Base-by-base conservation (phyloP, 1,139 yeast genomes). In the Blastobotrys raffinosifermentans region DNA sequence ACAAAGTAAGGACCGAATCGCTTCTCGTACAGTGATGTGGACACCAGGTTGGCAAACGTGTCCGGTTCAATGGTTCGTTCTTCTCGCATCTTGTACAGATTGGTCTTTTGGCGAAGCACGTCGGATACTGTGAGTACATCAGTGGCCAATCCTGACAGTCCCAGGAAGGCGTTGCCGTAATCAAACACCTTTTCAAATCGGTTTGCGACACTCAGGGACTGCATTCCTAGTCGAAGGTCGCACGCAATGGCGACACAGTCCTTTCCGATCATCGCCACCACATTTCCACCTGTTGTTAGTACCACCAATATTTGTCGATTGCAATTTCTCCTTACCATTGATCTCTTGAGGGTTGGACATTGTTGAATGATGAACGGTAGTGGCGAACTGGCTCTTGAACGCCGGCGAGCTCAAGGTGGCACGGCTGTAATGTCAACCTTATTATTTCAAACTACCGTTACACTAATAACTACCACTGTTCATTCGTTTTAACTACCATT, bases 221-320 rank as follows among this genome's bases (percentile, higher is more conserved):
- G 98, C 61, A 79, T 79, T 22, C 99, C 99, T 48, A 93, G 71
- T 56, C 98, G 79, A 56, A 91, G 70, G 65, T 93, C 99, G 54
- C 93, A 80, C 11, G 97, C 99, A 54, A 93, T 89, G 32, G 98
- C 98, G 43, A 93, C 87, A 67, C 99, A 93, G 53, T 87, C 96
- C 60, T 93, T 89, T 51, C 99, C 99, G 18, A 82, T 81, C 99
- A 93, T 93, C 50, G 98, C 98, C 29, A 93, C 94, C 43, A 95
- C 95, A 44, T 95, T 75, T 64, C 99, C 98, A 64, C 95, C 82
- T 73, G 46, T 35, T 36, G 18, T 35, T 19, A 23, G 32, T 26
- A 3, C 5, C 19, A 7, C 4, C 20, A 10, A n/a, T 11, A n/a
- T 29, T 34, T 15, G 32, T 11, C 10, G 22, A 11, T 19, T 15